Conservation (phyloP, 2,329 filamentous ascomycete genomes). For the Hypoxylon sp. region DNA sequence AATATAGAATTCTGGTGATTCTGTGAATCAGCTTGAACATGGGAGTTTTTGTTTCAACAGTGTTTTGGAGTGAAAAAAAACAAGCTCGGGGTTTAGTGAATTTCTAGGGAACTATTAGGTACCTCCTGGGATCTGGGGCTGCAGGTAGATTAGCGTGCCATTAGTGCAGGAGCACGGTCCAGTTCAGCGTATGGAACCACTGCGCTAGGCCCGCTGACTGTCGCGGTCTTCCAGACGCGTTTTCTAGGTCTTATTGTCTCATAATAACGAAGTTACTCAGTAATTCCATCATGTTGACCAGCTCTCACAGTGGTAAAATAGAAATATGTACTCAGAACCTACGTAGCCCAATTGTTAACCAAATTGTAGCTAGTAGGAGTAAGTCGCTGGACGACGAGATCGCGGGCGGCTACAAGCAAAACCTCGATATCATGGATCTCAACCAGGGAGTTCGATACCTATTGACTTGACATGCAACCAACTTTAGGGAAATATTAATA, state of each 20-base stretch:
- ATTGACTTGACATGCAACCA: constrained; percentile 39
- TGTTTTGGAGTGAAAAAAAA: neutral
- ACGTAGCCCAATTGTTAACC: constrained; percentile 3
- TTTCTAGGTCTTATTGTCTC: neutral
- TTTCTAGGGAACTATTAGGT: too few relatives aligned
- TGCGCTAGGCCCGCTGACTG: constrained; percentile 11
- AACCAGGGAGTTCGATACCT: constrained; percentile 6
- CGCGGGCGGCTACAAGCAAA: constrained; percentile 50
- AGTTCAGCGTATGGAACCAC: constrained; percentile 23
- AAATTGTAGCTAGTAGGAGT: constrained; percentile 20
- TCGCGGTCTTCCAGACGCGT: constrained; percentile 3
- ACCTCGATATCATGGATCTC: constrained; percentile 40
- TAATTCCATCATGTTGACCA: constrained; percentile 10
- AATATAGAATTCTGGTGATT: constrained; percentile 31
- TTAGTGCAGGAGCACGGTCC: constrained; percentile 21
- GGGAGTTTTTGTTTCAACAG: neutral
- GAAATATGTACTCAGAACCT: neutral
- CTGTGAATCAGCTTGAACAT: neutral
- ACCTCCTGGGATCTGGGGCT: neutral
- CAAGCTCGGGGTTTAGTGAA: neutral
- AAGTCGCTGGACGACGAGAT: constrained; percentile 51
- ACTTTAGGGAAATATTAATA: constrained; percentile 47
- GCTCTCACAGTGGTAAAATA: constrained; percentile 10
- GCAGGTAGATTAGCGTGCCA: constrained; percentile 6
- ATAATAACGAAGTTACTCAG: neutral